These are phyloP conservation scores for Globisporangium paroecandrum DNA, from an alignment of 352 stramenopile genomes.

Conservation along the genomic window DNA sequence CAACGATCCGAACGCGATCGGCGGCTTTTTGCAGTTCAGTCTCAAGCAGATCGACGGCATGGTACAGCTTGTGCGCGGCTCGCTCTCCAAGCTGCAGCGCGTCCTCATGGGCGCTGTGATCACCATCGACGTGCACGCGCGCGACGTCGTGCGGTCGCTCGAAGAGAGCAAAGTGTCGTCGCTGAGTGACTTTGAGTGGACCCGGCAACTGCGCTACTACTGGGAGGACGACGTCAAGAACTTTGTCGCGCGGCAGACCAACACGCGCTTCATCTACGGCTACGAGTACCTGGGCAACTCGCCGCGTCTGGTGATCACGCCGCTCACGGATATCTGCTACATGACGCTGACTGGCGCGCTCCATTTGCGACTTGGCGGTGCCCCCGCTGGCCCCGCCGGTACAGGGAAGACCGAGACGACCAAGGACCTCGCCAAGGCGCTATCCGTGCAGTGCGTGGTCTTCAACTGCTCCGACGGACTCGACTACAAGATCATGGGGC, in stretches of 20 bases:
- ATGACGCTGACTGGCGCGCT: constrained; percentile 95
- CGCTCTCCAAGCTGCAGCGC: constrained; percentile 83
- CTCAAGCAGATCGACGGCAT: constrained; percentile 91
- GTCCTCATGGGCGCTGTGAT: constrained; percentile 90
- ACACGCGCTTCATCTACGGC: constrained; percentile 81
- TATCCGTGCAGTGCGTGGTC: constrained; percentile 93
- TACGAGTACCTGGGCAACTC: constrained; percentile 88
- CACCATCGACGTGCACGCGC: constrained; percentile 91
- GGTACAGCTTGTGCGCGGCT: constrained; percentile 86
- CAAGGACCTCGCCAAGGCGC: constrained; percentile 92
- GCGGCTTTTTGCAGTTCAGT: constrained; percentile 85
- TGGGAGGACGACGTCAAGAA: constrained; percentile 87
- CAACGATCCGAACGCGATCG: constrained; percentile 65
- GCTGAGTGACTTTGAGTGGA: constrained; percentile 91
- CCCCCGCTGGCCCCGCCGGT: constrained; percentile 89
- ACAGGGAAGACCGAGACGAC: constrained; percentile 95
- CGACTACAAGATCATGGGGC: constrained; percentile 96
- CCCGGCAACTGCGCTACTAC: constrained; percentile 86
- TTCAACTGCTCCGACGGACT: constrained; percentile 96
- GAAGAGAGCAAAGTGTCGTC: constrained; percentile 74
- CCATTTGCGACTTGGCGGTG: constrained; percentile 89
- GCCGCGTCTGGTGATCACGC: constrained; percentile 78
- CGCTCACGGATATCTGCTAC: constrained; percentile 85
- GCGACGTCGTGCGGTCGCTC: constrained; percentile 85
- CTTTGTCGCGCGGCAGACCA: constrained; percentile 79